Evolutionary conservation across 805 yeast genomes (phyloP), one percentile per base, ranked within the genome.

Genomic region (Starmerella riodocensis): DNA sequence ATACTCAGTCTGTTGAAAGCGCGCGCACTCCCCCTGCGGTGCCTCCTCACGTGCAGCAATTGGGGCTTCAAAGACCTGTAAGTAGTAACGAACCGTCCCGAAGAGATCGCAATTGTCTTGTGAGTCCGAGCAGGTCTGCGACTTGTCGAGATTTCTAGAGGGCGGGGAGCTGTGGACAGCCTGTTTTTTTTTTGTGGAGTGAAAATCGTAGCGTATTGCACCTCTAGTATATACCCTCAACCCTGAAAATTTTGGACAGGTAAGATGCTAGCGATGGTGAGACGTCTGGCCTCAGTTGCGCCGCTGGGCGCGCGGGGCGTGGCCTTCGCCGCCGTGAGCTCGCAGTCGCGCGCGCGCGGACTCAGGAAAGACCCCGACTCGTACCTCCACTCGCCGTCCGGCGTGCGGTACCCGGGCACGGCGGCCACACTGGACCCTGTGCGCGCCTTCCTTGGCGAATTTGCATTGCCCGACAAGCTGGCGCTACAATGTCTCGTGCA

Each of bases 401-500:
- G 79, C 8, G 53, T 63, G 24, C 61, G 59, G 47, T 78, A 83
- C 52, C 81, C 74, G 17, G 57, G 65, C 8, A 61, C 60, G 12
- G 65, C 66, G 13, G 62, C 67, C 11, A 71, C 76, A 40, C 55
- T 78, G 32, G 53, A 57, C 37, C 62, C 66, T 23, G 58, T 77
- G 39, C 71, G 73, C 51, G 45, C 51, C 22, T 72, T 74, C 47
- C 59, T 78, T 13, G 67, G 64, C 22, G 64, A 63, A 18, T 76
- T 66, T 52, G 48, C 64, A 30, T 63, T 86, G 30, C 66, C 78
- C 4, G 79, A 82, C 52, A 67, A 68, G 6, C 49, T 78, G 42
- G 61, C 78, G 18, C 64, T 84, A 45, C 97, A 88, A 62, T 75
- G 82, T 29, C 64, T 86, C 52, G 86, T 96, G 5, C 96, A 88